Evolutionary conservation across 768 basidiomycete species (phyloP).

Genomic region (Lactifluus hygrophoroides): DNA sequence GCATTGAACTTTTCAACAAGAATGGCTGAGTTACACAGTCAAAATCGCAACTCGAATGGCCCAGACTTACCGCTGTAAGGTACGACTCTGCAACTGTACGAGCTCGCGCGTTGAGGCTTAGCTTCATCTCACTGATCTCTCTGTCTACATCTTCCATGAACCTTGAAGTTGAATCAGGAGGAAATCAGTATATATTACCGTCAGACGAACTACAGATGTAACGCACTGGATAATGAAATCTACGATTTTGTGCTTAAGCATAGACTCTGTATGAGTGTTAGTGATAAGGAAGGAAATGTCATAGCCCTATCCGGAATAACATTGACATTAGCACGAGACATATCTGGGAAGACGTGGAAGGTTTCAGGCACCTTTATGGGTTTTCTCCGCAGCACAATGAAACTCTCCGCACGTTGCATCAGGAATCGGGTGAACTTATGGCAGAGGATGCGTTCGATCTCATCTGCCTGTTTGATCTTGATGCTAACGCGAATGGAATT

Average conservation of each 20-base stretch:
- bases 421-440: conserved; percentile 98
- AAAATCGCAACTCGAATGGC: not conserved
- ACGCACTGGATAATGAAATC: conserved; percentile 96
- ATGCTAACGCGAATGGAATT: conserved; percentile 97
- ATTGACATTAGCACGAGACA: not conserved
- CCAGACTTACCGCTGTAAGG: conserved; percentile 64
- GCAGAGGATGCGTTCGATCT: conserved; percentile 94
- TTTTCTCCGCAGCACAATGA: conserved; percentile 91
- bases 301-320: conserved; percentile 58
- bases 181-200: conserved; percentile 1
- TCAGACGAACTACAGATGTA: not conserved
- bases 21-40: not conserved
- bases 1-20: conserved; percentile 21
- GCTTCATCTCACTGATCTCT: conserved; percentile 99
- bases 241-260: conserved; percentile 99
- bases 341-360: not conserved
- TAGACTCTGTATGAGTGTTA: conserved; percentile 92
- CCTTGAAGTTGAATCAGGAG: conserved; percentile 30
- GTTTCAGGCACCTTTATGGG: conserved; percentile 63
- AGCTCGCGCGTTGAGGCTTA: conserved; percentile 90
- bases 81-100: conserved; percentile 98
- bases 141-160: conserved; percentile 99
- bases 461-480: conserved; percentile 98
- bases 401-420: conserved; percentile 98
- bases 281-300: conserved; percentile 99